A percentile compares a stretch with the other conserved stretches of the same genome.
Conservation (phyloP, 2,329 filamentous ascomycete species). For the Achaetomium macrosporum region DNA sequence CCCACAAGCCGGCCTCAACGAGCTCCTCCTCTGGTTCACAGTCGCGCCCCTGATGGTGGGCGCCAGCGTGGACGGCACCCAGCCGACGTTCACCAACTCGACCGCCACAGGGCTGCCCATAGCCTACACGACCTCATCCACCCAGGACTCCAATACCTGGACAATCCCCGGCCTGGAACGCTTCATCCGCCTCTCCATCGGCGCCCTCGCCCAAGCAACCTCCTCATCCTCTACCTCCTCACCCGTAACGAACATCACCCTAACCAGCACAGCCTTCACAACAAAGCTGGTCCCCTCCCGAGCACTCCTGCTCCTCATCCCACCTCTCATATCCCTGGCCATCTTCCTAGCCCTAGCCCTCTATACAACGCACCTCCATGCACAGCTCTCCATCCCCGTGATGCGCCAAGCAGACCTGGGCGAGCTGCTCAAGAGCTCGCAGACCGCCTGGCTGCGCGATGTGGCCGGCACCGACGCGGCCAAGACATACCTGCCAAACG, state of each 20-base stretch:
- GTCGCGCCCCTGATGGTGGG: constrained; percentile 19
- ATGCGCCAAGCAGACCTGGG: constrained; percentile 13
- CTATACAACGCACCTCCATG: constrained; percentile 10
- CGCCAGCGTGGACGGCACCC: constrained; percentile 20
- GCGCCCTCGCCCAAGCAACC: constrained; percentile 20
- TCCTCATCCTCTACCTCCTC: background rate
- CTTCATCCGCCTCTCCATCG: constrained; percentile 22
- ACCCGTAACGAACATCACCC: background rate
- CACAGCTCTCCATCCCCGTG: constrained; percentile 14
- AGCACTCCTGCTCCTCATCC: constrained; percentile 15
- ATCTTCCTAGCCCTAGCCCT: background rate
- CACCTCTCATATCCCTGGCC: constrained; percentile 4
- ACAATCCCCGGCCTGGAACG: constrained; percentile 15
- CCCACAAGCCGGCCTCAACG: constrained; percentile 17
- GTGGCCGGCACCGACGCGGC: constrained; percentile 16
- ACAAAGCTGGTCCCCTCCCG: constrained; percentile 5
- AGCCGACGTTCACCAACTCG: constrained; percentile 24
- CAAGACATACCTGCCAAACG: constrained; percentile 18
- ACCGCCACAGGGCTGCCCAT: constrained; percentile 16
- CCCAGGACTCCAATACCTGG: constrained; percentile 15
- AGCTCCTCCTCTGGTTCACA: constrained; percentile 25
- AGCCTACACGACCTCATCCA: constrained; percentile 14
- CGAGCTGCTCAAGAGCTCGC: constrained; percentile 22
- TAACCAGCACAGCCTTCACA: background rate
- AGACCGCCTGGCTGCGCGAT: constrained; percentile 17